phyloP scores from a whole-genome alignment of 495 filamentous ascomycete genomes.

The Rusavskia elegans region DNA sequence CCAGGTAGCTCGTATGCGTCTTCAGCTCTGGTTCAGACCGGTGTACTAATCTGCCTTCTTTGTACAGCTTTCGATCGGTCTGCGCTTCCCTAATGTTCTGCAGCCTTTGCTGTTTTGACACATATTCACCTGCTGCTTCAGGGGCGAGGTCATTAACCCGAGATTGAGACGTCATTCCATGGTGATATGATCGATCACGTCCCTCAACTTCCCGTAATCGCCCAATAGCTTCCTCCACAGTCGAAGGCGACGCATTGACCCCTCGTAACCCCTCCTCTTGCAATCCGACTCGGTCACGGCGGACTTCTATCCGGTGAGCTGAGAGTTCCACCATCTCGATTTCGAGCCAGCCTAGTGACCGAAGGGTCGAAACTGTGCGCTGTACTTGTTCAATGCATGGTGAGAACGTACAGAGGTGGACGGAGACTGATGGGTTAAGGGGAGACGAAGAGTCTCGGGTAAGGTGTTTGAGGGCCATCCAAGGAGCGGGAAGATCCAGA shows the following conservation, averaged over 20 bases:
- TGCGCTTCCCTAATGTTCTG: slow-evolving; percentile 11
- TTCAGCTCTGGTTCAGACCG: slow-evolving; percentile 78
- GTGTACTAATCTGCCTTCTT: slow-evolving; percentile 59
- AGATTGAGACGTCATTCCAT: slow-evolving; percentile 4
- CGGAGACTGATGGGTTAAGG: slow-evolving; percentile 48
- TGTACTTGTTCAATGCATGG: slow-evolving; percentile 94
- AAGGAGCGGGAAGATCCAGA: slow-evolving; percentile 85
- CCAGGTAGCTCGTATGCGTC: slow-evolving; percentile 86
- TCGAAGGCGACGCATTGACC: slow-evolving; percentile 40
- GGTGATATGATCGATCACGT: slow-evolving; percentile 39
- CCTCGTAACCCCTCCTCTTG: slow-evolving; percentile 41
- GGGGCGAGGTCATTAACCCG: slow-evolving; percentile 5
- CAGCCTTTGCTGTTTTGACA: slow-evolving; percentile 13
- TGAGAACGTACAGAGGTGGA: slow-evolving; percentile 80
- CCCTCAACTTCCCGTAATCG: slow-evolving; percentile 59
- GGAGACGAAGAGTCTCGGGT: slow-evolving; percentile 45
- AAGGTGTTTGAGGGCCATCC: slow-evolving; percentile 75
- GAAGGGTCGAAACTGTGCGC: slow-evolving; percentile 61
- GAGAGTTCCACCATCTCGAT: slow-evolving; percentile 83
- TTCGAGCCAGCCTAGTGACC: slow-evolving; percentile 70
- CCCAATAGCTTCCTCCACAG: slow-evolving; percentile 62
- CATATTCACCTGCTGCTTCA: slow-evolving; percentile 12
- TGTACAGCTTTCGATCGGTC: slow-evolving; percentile 20
- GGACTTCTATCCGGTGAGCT: slow-evolving; percentile 61
- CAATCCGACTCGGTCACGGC: slow-evolving; percentile 61